Conservation (phyloP, 495 filamentous ascomycete genomes). For the Echria macrotheca region DNA sequence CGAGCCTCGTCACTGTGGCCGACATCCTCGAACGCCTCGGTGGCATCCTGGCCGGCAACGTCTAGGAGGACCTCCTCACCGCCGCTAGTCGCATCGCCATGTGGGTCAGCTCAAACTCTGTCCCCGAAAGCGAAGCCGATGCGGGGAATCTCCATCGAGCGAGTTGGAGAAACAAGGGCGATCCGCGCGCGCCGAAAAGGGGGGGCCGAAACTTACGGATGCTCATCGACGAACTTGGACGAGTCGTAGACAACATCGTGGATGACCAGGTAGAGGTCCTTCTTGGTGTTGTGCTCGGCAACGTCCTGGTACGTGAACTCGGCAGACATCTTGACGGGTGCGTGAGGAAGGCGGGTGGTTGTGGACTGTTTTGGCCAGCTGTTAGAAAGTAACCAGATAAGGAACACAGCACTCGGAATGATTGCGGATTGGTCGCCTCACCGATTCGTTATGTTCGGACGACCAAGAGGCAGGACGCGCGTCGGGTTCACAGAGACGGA, state of each 20-base stretch:
- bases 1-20: conserved; percentile 98
- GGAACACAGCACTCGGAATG: not conserved
- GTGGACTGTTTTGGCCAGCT: conserved; percentile 13
- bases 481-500: not conserved
- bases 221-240: conserved; percentile 90
- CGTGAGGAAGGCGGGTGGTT: conserved; percentile 7
- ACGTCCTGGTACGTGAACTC: conserved; percentile 82
- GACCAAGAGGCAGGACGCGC: not conserved
- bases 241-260: conserved; percentile 95
- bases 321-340: conserved; percentile 55
- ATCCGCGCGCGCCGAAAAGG: no score
- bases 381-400: conserved; percentile 10
- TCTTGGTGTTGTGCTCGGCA: conserved; percentile 85
- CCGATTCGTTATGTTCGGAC: not conserved
- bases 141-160: conserved; percentile 7
- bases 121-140: not conserved
- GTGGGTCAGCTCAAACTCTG: not conserved
- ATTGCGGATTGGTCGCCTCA: no score
- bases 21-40: conserved; percentile 98
- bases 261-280: conserved; percentile 86
- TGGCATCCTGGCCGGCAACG: conserved; percentile 92
- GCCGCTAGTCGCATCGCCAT: conserved; percentile 55
- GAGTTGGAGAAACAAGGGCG: not conserved
- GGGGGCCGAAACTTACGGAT: conserved; percentile 71
- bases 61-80: conserved; percentile 98